phyloP scores from a whole-genome alignment of 768 basidiomycete species.

The Kwoniella sp. region DNA sequence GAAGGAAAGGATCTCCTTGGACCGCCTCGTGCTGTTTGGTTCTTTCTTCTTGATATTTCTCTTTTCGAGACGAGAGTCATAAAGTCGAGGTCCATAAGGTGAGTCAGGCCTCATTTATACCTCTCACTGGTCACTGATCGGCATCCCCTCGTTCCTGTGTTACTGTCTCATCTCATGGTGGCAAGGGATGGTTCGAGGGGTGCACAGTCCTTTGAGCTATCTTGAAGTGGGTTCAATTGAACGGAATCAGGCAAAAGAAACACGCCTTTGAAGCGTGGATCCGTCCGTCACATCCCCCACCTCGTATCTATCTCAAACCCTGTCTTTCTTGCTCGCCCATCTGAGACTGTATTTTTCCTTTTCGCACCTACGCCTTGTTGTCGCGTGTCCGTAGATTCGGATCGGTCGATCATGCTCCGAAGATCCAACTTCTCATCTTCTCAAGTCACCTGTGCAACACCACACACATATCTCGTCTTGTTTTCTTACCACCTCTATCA shows the following conservation, averaged over 20 bases:
- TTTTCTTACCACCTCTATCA: not conserved
- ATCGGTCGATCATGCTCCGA: not conserved
- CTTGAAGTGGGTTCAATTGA: not conserved
- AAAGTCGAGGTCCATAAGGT: not conserved
- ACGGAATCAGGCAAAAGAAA: not conserved
- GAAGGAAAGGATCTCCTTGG: not conserved
- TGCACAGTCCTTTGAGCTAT: not conserved
- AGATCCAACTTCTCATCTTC: not conserved
- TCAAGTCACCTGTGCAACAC: no score
- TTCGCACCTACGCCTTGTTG: not conserved
- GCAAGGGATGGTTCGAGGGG: not conserved
- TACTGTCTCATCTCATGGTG: not conserved
- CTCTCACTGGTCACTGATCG: not conserved
- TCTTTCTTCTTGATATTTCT: not conserved
- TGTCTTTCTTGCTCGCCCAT: not conserved
- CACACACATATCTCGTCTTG: no score
- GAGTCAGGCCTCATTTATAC: not conserved
- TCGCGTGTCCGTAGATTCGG: not conserved
- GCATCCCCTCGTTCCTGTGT: not conserved
- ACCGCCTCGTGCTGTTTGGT: not conserved
- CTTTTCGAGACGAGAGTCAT: not conserved
- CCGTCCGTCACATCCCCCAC: not conserved
- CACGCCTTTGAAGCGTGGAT: slow-evolving; percentile 2
- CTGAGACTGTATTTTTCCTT: not conserved
- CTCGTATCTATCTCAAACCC: not conserved